These are phyloP conservation scores for Syzygium malaccense DNA, from an alignment of 441 rosid genomes.

Conservation along the genomic window DNA sequence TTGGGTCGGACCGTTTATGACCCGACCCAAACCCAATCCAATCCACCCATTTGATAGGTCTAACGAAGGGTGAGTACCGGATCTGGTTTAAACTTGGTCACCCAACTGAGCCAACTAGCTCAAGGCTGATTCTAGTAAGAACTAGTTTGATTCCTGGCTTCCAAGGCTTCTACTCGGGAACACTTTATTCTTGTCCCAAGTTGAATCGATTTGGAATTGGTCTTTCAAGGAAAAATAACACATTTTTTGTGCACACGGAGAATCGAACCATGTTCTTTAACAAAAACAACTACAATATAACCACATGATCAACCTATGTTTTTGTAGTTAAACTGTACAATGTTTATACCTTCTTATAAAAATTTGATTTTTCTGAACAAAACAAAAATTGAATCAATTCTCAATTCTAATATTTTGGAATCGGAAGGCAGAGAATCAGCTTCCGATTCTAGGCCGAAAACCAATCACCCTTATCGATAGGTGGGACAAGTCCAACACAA, in stretches of 20 bases:
- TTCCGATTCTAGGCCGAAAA: background rate
- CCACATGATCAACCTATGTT: background rate
- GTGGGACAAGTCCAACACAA: background rate
- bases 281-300: background rate
- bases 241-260: background rate
- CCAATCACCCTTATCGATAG: background rate
- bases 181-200: background rate
- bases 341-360: background rate
- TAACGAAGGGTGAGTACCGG: too few relatives aligned
- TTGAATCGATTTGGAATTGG: background rate
- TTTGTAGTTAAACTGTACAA: background rate
- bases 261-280: background rate
- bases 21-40: too few relatives aligned
- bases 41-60: too few relatives aligned
- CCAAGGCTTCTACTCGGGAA: background rate
- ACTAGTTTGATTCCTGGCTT: fast-evolving
- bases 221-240: background rate
- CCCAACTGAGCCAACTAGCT: too few relatives aligned
- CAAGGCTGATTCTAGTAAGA: background rate
- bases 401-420: background rate
- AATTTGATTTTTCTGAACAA: background rate
- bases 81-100: too few relatives aligned
- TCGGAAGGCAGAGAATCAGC: fast-evolving
- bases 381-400: background rate
- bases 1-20: too few relatives aligned